Conservation (phyloP, 306 rosid species). For the Prunus mira region DNA sequence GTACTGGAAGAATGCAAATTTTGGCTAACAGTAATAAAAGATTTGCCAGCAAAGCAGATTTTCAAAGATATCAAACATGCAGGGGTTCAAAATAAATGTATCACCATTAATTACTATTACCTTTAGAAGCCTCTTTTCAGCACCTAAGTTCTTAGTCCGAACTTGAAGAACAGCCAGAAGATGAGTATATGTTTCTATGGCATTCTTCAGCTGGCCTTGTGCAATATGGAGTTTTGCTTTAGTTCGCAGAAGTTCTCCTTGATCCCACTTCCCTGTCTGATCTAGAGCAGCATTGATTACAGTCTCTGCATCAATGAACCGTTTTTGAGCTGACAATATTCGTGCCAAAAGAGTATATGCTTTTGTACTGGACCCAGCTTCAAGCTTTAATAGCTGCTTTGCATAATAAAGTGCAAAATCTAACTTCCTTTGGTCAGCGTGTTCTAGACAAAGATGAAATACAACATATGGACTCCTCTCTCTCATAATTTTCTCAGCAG, state of each 20-base stretch:
- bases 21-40: background rate
- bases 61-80: slow-evolving; percentile 1
- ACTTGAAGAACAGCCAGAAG: slow-evolving; percentile 88
- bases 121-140: slow-evolving; percentile 53
- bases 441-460: slow-evolving; percentile 76
- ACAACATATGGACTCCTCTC: slow-evolving; percentile 63
- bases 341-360: slow-evolving; percentile 65
- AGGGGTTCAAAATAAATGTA: background rate
- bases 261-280: slow-evolving; percentile 89
- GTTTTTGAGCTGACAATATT: slow-evolving; percentile 77
- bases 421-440: slow-evolving; percentile 83
- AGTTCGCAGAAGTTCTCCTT: slow-evolving; percentile 73
- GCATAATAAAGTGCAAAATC: slow-evolving; percentile 64
- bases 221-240: slow-evolving; percentile 85
- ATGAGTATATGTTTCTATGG: slow-evolving; percentile 65
- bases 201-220: slow-evolving; percentile 66
- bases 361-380: slow-evolving; percentile 61
- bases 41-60: background rate
- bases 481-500: slow-evolving; percentile 51
- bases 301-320: slow-evolving; percentile 67
- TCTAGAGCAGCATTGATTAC: slow-evolving; percentile 81
- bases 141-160: slow-evolving; percentile 49
- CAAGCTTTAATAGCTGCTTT: slow-evolving; percentile 58
- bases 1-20: background rate
- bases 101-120: slow-evolving; percentile 29